A percentile compares a stretch with the other conserved stretches of the same genome.
Conservation (phyloP, 83 land plant species). For the Thuja plicata region DNA sequence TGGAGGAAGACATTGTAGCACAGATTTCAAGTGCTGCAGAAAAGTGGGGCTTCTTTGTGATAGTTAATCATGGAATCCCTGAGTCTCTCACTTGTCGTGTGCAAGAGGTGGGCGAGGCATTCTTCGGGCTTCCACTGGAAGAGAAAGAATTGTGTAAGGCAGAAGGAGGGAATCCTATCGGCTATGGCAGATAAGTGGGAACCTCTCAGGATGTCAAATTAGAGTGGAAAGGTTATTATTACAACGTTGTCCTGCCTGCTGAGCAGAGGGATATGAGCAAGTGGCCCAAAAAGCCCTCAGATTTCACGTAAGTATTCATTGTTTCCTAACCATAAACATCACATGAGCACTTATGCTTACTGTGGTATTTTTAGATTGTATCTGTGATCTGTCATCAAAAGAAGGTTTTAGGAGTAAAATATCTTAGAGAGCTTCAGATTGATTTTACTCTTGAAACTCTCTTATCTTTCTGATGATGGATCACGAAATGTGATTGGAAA, state of each 20-base stretch:
- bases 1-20: background rate
- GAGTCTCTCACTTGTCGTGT: no score
- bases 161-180: constrained; percentile 26
- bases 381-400: no score
- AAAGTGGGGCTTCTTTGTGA: constrained; percentile 73
- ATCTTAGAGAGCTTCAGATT: no score
- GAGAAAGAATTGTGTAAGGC: constrained; percentile 46
- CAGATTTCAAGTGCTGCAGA: background rate
- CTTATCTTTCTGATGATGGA: no score
- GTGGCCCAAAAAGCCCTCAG: constrained; percentile 45
- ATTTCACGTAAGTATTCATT: constrained; percentile 9
- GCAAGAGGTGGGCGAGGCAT: no score
- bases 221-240: constrained; percentile 40
- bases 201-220: constrained; percentile 10
- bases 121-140: constrained; percentile 31
- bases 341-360: no score
- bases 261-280: constrained; percentile 24
- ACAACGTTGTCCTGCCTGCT: constrained; percentile 27
- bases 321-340: no score
- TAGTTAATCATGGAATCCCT: constrained; percentile 12
- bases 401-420: no score
- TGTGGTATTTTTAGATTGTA: no score
- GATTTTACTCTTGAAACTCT: no score
- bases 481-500: no score
- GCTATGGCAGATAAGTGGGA: constrained; percentile 50